Evolutionary conservation across 164 flowering plant genomes (phyloP), one percentile per base, ranked within the genome.

Genomic region (Umbellularia californica): DNA sequence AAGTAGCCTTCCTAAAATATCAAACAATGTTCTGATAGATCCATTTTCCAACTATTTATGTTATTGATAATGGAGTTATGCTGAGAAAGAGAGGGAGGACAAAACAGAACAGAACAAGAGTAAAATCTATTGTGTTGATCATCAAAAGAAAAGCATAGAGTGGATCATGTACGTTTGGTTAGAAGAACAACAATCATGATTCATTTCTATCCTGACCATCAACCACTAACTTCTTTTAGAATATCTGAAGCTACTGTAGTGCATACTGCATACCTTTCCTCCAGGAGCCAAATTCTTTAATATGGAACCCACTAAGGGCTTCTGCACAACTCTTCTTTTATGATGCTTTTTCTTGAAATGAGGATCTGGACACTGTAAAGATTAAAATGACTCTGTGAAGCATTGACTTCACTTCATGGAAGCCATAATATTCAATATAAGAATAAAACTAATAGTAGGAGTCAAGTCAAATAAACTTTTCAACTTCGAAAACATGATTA

Each of bases 321-420:
- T 88, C 82, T 93, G 99, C 72, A 95, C 75, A 41, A 95, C 92
- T 84, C 99, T 88, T 87, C 98, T 85, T 75, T 95, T 95, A 71
- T 85, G 98, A 83, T 95, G 92, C 80, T 84, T 88, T 80, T 84
- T 95, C 88, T 95, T 95, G 83, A 95, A 95, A 83, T 95, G 89
- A 58, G 99, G 99, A 79, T 95, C 99, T 33, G 99, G 98, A 72
- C 98, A 95, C 99, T 93, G 92, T 82, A 86, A 66, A 33, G 58
- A 65, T 58, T 55, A 5, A 55, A 55, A 55, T 55, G 60, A 17
- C 19, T 41, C 47, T 41, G 47, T 41, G 47, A 41, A 41, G 11
- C 11, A 41, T 41, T 7, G 47, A 41, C 47, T 9, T 41, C 11
- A 41, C 9, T 41, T 5, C 47, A 41, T 41, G 47, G 47, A 41